Conservation (phyloP, 2,329 filamentous ascomycete species). For the Xylariaceae sp. region DNA sequence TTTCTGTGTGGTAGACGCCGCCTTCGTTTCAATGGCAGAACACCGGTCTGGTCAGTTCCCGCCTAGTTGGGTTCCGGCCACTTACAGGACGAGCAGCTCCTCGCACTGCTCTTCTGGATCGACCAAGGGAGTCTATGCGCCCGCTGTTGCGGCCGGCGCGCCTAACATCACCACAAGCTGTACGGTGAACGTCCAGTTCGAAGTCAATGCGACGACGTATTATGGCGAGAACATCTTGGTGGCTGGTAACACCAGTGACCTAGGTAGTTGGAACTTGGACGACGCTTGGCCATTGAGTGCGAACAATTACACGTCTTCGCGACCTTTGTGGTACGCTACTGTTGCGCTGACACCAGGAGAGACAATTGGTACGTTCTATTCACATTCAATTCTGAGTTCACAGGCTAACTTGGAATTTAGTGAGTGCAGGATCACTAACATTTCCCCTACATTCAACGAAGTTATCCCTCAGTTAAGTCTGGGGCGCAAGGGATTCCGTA, state of each 20-base stretch:
- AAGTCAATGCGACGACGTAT: slow-evolving; percentile 43
- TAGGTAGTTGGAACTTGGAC: slow-evolving; percentile 41
- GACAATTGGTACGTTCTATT: too few species aligned
- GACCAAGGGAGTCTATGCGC: slow-evolving; percentile 29
- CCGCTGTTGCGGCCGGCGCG: slow-evolving; percentile 34
- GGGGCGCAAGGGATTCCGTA: too few species aligned
- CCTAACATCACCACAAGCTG: slow-evolving; percentile 31
- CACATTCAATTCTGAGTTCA: too few species aligned
- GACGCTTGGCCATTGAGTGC: slow-evolving; percentile 38
- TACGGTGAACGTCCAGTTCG: slow-evolving; percentile 39
- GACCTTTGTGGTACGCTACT: slow-evolving; percentile 43
- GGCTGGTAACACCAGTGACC: slow-evolving; percentile 37
- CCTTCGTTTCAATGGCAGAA: slow-evolving; percentile 46
- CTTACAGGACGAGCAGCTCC: slow-evolving; percentile 22
- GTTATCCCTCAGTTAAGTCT: too few species aligned
- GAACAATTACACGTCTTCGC: slow-evolving; percentile 37
- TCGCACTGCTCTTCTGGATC: slow-evolving; percentile 25
- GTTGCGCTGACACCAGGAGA: slow-evolving; percentile 39
- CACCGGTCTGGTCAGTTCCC: slow-evolving; percentile 35
- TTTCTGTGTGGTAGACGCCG: too few species aligned
- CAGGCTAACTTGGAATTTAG: too few species aligned
- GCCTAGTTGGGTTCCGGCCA: slow-evolving; percentile 26
- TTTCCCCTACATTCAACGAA: too few species aligned
- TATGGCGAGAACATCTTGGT: slow-evolving; percentile 47
- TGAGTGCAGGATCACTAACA: too few species aligned